Conservation (phyloP, 257 asterid species). For the Buddleja alternifolia region DNA sequence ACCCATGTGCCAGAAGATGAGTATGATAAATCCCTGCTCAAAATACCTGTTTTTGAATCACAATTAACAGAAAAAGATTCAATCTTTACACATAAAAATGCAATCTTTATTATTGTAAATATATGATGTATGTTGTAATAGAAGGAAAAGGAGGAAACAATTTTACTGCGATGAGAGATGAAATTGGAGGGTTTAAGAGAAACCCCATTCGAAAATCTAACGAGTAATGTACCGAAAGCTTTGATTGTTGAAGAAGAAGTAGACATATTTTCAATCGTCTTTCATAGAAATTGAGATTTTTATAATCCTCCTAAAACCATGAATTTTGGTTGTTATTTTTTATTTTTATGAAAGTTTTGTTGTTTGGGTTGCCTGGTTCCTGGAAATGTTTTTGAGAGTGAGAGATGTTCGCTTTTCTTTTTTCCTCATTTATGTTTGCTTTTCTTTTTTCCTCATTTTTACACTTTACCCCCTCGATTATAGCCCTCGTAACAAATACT, state of each 20-base stretch:
- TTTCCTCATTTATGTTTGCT: too few relatives aligned
- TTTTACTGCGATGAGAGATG: slow-evolving; percentile 43
- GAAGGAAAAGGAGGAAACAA: slow-evolving; percentile 19
- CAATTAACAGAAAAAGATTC: slow-evolving; percentile 12
- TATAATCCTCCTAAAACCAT: background rate
- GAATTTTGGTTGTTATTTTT: too few relatives aligned
- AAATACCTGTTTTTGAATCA: slow-evolving; percentile 41
- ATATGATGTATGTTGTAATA: background rate
- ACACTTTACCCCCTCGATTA: too few relatives aligned
- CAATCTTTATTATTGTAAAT: background rate
- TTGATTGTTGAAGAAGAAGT: slow-evolving; percentile 55
- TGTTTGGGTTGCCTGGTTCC: too few relatives aligned
- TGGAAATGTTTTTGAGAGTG: too few relatives aligned
- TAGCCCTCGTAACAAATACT: too few relatives aligned
- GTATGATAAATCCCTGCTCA: slow-evolving; percentile 47
- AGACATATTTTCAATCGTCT: slow-evolving; percentile 33
- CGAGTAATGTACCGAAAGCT: slow-evolving; percentile 57
- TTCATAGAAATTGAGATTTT: background rate
- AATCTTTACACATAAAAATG: background rate
- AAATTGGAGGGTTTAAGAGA: slow-evolving; percentile 51
- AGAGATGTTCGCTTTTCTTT: too few relatives aligned
- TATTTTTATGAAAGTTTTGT: too few relatives aligned
- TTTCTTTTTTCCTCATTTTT: too few relatives aligned
- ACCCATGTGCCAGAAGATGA: slow-evolving; percentile 46
- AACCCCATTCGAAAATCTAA: slow-evolving; percentile 70